phyloP scores from a whole-genome alignment of 73 alveolate species.

The Tetrahymena borealis region DNA sequence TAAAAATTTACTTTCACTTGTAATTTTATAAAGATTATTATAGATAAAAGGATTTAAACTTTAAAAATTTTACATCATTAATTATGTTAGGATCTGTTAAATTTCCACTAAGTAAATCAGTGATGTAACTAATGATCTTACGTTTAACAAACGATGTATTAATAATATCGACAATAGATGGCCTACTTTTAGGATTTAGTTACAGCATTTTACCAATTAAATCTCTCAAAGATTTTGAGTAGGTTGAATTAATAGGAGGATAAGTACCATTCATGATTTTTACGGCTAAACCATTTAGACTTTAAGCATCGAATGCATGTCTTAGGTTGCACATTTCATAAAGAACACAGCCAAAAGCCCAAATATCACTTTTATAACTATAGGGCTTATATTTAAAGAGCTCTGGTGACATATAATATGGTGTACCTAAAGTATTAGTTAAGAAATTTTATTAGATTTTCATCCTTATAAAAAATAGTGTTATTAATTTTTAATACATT shows the following conservation, averaged over 20 bases:
- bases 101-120: constrained; percentile 76
- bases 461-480: too few species aligned
- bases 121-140: constrained; percentile 71
- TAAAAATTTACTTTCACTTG: not conserved
- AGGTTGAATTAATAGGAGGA: constrained; percentile 81
- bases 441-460: too few species aligned
- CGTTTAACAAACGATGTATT: constrained; percentile 88
- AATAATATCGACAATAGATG: constrained; percentile 85
- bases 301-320: constrained; percentile 97
- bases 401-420: constrained; percentile 98
- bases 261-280: constrained; percentile 93
- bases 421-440: too few species aligned
- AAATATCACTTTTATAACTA: constrained; percentile 93
- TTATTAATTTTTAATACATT: too few species aligned
- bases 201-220: constrained; percentile 85
- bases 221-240: constrained; percentile 85
- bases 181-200: constrained; percentile 86
- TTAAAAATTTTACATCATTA: not conserved
- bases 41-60: too few species aligned
- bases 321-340: constrained; percentile 95
- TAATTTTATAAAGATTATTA: too few species aligned
- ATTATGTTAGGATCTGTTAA: constrained; percentile 51
- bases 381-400: constrained; percentile 93
- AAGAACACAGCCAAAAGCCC: constrained; percentile 98
- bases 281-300: constrained; percentile 94